These are phyloP conservation scores for Saccharomycopsis malanga DNA, from an alignment of 805 yeast genomes.

Conservation along the genomic window DNA sequence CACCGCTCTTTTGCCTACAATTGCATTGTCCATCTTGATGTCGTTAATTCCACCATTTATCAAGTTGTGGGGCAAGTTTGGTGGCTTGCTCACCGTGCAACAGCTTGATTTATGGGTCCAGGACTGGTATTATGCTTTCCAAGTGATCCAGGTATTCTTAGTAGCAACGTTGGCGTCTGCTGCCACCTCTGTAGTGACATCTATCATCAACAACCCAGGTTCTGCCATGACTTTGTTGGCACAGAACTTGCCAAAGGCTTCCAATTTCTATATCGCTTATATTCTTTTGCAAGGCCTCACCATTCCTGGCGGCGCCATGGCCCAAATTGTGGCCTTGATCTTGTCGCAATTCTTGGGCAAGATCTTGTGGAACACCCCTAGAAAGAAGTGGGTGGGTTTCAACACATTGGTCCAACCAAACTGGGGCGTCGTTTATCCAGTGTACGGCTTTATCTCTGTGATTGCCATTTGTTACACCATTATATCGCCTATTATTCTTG, in stretches of 20 bases:
- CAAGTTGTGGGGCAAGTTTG: conserved; percentile 62
- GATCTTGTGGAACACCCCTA: conserved; percentile 78
- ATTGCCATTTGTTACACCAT: conserved; percentile 71
- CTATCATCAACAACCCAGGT: conserved; percentile 57
- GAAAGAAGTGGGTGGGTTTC: conserved; percentile 81
- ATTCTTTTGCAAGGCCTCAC: conserved; percentile 77
- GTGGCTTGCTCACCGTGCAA: conserved; percentile 68
- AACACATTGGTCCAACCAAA: conserved; percentile 57
- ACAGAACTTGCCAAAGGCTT: conserved; percentile 74
- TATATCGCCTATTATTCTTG: conserved; percentile 66
- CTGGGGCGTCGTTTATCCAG: conserved; percentile 82
- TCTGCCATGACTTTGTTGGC: conserved; percentile 72
- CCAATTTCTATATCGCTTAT: conserved; percentile 84
- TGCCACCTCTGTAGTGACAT: conserved; percentile 66
- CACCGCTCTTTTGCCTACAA: conserved; percentile 81
- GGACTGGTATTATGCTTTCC: conserved; percentile 83
- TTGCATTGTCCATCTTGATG: conserved; percentile 77
- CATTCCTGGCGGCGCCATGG: conserved; percentile 64
- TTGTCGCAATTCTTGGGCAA: conserved; percentile 64
- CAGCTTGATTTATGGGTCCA: conserved; percentile 78
- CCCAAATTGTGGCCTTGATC: conserved; percentile 68
- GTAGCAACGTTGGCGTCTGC: conserved; percentile 81
- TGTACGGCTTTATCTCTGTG: conserved; percentile 64
- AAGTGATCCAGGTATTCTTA: conserved; percentile 81
- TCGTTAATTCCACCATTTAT: conserved; percentile 79